These are phyloP conservation scores for Arxiozyma telluris DNA, from an alignment of 1,139 yeast species.

Conservation along the genomic window DNA sequence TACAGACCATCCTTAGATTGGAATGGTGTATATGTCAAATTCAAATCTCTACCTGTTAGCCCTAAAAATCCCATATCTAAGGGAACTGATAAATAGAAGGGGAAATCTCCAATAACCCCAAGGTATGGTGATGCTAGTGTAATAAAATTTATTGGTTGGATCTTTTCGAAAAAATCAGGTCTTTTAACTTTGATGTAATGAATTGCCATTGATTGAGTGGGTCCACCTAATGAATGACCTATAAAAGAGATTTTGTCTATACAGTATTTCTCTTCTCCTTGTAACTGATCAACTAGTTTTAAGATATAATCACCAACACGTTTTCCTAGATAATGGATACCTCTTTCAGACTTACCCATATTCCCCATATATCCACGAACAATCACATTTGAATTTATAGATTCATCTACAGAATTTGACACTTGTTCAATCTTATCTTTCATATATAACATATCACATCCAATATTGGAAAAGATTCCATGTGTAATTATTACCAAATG, in stretches of 20 bases:
- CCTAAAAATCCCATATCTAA: constrained; percentile 57
- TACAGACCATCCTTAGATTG: constrained; percentile 22
- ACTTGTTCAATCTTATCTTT: constrained; percentile 46
- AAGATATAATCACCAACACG: constrained; percentile 50
- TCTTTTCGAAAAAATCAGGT: constrained; percentile 45
- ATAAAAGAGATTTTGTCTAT: constrained; percentile 49
- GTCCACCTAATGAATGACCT: constrained; percentile 62
- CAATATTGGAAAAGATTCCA: constrained; percentile 57
- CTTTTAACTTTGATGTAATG: constrained; percentile 42
- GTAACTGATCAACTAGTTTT: constrained; percentile 35
- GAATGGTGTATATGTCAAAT: constrained; percentile 33
- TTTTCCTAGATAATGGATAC: constrained; percentile 51
- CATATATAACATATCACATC: constrained; percentile 54
- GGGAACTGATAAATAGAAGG: constrained; percentile 48
- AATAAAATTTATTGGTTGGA: constrained; percentile 48
- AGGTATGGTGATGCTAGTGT: constrained; percentile 54
- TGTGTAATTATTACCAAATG: constrained; percentile 57
- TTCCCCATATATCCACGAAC: constrained; percentile 54
- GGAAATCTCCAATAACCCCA: constrained; percentile 55
- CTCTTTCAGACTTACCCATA: constrained; percentile 54
- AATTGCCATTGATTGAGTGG: constrained; percentile 55
- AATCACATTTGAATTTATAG: constrained; percentile 36
- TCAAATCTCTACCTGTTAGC: constrained; percentile 54
- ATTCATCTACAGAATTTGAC: constrained; percentile 15
- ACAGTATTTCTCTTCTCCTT: constrained; percentile 26